Evolutionary conservation across 345 rosid species (phyloP).

Genomic region (Citrus maxima): DNA sequence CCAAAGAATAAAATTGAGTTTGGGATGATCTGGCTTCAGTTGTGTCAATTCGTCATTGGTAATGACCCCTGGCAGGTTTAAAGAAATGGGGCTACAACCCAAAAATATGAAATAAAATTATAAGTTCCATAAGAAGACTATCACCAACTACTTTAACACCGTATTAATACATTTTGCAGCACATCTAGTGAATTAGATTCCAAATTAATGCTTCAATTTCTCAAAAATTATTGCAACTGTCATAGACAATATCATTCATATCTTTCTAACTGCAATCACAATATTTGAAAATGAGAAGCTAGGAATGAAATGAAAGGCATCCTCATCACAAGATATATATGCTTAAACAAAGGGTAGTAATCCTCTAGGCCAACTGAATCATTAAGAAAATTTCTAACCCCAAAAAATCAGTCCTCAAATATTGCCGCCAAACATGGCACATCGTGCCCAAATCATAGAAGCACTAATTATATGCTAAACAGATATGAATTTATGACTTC

Average conservation of each 20-base stretch:
- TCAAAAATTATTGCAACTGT: neutral
- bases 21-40: slow-evolving; percentile 65
- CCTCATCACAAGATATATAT: neutral
- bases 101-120: too few species aligned
- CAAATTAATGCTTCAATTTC: neutral
- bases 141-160: neutral
- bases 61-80: too few species aligned
- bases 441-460: neutral
- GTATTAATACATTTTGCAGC: neutral
- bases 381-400: neutral
- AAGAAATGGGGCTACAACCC: too few species aligned
- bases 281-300: too few species aligned
- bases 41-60: slow-evolving; percentile 68
- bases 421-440: neutral
- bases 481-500: neutral
- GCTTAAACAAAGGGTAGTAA: neutral
- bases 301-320: neutral
- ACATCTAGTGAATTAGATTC: neutral
- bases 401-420: neutral
- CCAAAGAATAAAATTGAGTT: slow-evolving; percentile 64
- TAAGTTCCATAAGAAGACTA: too few species aligned
- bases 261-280: neutral
- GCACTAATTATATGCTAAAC: neutral
- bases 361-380: neutral
- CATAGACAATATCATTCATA: neutral